phyloP scores from a whole-genome alignment of 1,284 basidiomycete species.

The Lentinula novae-zelandiae region DNA sequence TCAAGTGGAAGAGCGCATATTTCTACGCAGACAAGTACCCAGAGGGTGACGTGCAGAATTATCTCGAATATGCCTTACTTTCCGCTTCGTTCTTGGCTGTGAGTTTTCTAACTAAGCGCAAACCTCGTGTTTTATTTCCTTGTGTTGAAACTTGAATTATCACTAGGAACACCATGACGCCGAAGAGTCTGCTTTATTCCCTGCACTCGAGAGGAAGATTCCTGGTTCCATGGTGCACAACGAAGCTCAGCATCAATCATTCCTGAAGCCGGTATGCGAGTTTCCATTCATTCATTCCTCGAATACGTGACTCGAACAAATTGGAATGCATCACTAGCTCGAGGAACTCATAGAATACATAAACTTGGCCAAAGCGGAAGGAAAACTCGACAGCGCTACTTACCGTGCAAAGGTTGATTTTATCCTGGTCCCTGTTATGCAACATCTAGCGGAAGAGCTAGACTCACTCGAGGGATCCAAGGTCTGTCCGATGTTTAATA shows the following conservation, averaged over 20 bases:
- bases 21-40: constrained; percentile 18
- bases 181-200: constrained; percentile 17
- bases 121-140: too few relatives aligned
- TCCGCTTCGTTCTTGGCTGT: constrained; percentile 15
- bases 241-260: constrained; percentile 17
- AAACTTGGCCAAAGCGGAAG: constrained; percentile 9
- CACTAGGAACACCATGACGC: constrained; percentile 17
- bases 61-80: constrained; percentile 15
- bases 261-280: constrained; percentile 13
- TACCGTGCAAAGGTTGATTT: constrained; percentile 17
- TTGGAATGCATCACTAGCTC: constrained; percentile 6
- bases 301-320: not conserved
- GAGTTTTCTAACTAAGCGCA: not conserved
- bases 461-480: constrained; percentile 12
- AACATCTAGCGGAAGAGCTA: constrained; percentile 20
- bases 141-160: too few relatives aligned
- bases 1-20: constrained; percentile 19
- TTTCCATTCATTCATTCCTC: too few relatives aligned
- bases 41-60: constrained; percentile 16
- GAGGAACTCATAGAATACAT: constrained; percentile 16
- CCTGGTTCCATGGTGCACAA: constrained; percentile 17
- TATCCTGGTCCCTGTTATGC: constrained; percentile 17
- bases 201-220: constrained; percentile 15
- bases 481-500: not conserved
- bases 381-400: constrained; percentile 11